Conservation (phyloP, 2,329 filamentous ascomycete species). For the Arthroderma uncinatum region DNA sequence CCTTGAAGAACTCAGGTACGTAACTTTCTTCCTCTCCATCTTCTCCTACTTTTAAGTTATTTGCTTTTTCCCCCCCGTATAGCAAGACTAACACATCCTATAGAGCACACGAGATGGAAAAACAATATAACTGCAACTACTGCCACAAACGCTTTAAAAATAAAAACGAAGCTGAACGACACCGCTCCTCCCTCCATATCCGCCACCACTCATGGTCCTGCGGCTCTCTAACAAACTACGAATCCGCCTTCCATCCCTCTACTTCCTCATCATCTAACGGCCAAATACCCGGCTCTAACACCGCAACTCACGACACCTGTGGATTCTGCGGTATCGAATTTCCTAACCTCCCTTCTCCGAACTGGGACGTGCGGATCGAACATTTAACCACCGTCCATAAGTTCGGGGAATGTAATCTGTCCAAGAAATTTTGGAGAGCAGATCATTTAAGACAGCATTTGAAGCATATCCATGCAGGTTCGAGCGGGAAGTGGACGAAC, state of each 20-base stretch:
- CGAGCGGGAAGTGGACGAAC: constrained; percentile 97
- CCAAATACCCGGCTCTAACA: constrained; percentile 23
- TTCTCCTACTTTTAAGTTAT: not conserved
- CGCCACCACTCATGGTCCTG: constrained; percentile 95
- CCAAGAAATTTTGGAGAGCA: constrained; percentile 94
- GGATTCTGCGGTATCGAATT: constrained; percentile 97
- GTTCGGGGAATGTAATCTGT: constrained; percentile 94
- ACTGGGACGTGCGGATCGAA: constrained; percentile 77
- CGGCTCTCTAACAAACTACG: constrained; percentile 63
- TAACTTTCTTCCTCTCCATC: constrained; percentile 14
- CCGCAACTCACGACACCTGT: constrained; percentile 55
- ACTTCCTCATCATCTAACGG: constrained; percentile 31
- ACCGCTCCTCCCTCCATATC: constrained; percentile 89
- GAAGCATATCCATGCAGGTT: constrained; percentile 93
- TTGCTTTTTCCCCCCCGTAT: not conserved
- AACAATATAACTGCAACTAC: constrained; percentile 87
- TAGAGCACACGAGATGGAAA: constrained; percentile 83
- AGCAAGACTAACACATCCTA: constrained; percentile 4
- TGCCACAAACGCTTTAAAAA: constrained; percentile 97
- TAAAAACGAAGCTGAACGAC: constrained; percentile 93
- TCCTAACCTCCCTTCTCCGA: constrained; percentile 57
- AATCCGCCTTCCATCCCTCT: constrained; percentile 79
- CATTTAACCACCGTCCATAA: constrained; percentile 90
- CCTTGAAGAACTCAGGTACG: constrained; percentile 71
- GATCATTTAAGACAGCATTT: constrained; percentile 97